Evolutionary conservation across 495 filamentous ascomycete species (phyloP).

Genomic region (Thozetella sp.): DNA sequence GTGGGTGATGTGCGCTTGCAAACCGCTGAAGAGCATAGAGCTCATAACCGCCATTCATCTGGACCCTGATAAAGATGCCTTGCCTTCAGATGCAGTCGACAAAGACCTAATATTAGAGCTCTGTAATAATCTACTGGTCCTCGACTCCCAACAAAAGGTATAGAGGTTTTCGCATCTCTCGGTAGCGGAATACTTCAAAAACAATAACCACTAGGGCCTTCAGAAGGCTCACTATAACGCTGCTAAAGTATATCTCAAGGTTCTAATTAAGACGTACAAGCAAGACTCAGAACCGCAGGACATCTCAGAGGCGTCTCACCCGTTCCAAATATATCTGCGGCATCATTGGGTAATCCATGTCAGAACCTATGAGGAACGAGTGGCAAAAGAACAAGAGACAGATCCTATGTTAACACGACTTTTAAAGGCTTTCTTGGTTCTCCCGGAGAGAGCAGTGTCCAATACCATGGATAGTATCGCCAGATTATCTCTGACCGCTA

Average conservation of each 20-base stretch:
- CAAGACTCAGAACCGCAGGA: not conserved
- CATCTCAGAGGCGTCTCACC: not conserved
- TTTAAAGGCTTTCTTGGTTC: conserved; percentile 32
- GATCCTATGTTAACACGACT: conserved; percentile 11
- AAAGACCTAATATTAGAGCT: conserved; percentile 1
- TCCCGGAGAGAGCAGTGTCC: conserved; percentile 21
- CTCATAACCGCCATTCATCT: conserved; percentile 12
- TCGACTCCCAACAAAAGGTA: conserved; percentile 4
- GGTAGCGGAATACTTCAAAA: conserved; percentile 9
- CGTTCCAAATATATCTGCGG: conserved; percentile 22
- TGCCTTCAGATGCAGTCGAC: not conserved
- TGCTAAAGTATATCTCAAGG: conserved; percentile 9
- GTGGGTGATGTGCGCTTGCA: conserved; percentile 32
- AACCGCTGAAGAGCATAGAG: conserved; percentile 17
- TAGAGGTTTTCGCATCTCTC: conserved; percentile 9
- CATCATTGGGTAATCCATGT: conserved; percentile 27
- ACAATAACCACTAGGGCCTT: conserved; percentile 6
- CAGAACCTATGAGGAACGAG: conserved; percentile 10
- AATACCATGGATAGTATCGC: conserved; percentile 28
- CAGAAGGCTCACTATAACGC: conserved; percentile 6
- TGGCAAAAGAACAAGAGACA: conserved; percentile 1
- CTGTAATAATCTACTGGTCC: conserved; percentile 8
- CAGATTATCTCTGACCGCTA: conserved; percentile 1
- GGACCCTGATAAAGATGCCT: conserved; percentile 9
- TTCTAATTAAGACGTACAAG: conserved; percentile 1